These are phyloP conservation scores for Plasmopara halstedii DNA, from an alignment of 352 stramenopile species.

Conservation along the genomic window DNA sequence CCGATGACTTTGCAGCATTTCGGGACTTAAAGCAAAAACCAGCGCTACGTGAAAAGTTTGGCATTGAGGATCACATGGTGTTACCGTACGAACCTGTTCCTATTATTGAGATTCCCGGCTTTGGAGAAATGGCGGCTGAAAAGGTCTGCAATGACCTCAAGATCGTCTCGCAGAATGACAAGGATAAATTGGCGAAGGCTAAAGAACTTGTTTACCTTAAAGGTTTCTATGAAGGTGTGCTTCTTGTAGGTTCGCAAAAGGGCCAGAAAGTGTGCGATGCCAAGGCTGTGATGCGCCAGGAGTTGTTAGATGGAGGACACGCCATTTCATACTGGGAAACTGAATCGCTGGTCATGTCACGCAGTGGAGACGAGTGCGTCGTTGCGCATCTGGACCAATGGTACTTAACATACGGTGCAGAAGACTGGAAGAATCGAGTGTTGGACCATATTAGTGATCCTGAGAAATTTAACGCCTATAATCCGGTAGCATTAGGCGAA, in stretches of 20 bases:
- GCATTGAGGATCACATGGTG: conserved; percentile 97
- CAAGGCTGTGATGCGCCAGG: conserved; percentile 95
- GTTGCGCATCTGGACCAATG: conserved; percentile 99
- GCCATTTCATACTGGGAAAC: conserved; percentile 98
- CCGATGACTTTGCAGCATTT: conserved; percentile 98
- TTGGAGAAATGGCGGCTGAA: conserved; percentile 93
- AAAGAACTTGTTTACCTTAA: conserved; percentile 99
- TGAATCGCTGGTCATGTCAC: conserved; percentile 95
- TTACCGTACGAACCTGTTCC: conserved; percentile 97
- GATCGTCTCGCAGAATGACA: conserved; percentile 98
- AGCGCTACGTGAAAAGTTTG: conserved; percentile 97
- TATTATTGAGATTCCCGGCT: conserved; percentile 99
- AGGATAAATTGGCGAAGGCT: conserved; percentile 97
- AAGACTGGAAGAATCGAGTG: conserved; percentile 96
- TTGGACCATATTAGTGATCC: conserved; percentile 91
- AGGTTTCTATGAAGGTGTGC: conserved; percentile 98
- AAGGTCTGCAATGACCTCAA: conserved; percentile 97
- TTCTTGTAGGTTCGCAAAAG: conserved; percentile 97
- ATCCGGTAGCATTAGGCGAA: conserved; percentile 86
- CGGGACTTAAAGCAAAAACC: conserved; percentile 98
- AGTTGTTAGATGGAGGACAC: conserved; percentile 92
- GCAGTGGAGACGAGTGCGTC: conserved; percentile 98
- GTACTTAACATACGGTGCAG: conserved; percentile 98
- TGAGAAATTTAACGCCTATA: conserved; percentile 93
- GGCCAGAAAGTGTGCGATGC: conserved; percentile 95